Evolutionary conservation across 2,329 filamentous ascomycete genomes (phyloP).

Genomic region (Colletotrichum aenigma): DNA sequence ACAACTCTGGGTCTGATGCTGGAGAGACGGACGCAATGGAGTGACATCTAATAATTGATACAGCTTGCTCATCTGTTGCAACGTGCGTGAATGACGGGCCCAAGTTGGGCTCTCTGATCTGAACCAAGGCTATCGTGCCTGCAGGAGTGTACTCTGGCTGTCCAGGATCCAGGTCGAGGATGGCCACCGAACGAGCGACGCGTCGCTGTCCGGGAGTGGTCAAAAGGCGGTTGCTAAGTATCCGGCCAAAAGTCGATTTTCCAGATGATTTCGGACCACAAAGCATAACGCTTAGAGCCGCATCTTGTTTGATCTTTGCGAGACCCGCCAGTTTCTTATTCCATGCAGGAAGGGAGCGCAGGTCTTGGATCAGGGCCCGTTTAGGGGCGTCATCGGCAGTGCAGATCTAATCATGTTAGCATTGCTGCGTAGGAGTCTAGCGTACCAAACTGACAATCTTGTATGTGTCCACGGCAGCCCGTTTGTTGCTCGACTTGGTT

Average conservation of each 20-base stretch:
- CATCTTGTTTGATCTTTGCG: constrained; percentile 36
- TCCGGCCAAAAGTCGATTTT: constrained; percentile 75
- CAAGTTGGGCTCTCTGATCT: constrained; percentile 65
- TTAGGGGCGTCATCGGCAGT: constrained; percentile 57
- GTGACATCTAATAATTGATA: constrained; percentile 62
- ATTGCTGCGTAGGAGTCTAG: neutral
- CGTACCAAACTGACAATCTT: constrained; percentile 48
- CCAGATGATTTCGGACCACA: constrained; percentile 75
- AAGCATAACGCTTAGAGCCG: constrained; percentile 55
- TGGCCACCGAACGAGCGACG: constrained; percentile 42
- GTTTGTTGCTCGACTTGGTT: constrained; percentile 23
- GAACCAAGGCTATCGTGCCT: constrained; percentile 71
- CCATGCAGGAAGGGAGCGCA: constrained; percentile 64
- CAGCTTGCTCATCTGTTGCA: constrained; percentile 25
- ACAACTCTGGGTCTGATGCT: constrained; percentile 69
- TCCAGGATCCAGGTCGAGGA: constrained; percentile 76
- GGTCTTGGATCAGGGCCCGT: constrained; percentile 53
- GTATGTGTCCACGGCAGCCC: constrained; percentile 39
- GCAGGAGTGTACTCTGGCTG: constrained; percentile 77
- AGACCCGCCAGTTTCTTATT: constrained; percentile 61
- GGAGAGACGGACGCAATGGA: constrained; percentile 69
- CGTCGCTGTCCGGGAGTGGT: constrained; percentile 42
- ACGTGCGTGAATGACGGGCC: constrained; percentile 71
- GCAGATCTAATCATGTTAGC: constrained; percentile 50
- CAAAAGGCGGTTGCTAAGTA: constrained; percentile 71